phyloP scores from a whole-genome alignment of 306 rosid species.

The Urtica urens region DNA sequence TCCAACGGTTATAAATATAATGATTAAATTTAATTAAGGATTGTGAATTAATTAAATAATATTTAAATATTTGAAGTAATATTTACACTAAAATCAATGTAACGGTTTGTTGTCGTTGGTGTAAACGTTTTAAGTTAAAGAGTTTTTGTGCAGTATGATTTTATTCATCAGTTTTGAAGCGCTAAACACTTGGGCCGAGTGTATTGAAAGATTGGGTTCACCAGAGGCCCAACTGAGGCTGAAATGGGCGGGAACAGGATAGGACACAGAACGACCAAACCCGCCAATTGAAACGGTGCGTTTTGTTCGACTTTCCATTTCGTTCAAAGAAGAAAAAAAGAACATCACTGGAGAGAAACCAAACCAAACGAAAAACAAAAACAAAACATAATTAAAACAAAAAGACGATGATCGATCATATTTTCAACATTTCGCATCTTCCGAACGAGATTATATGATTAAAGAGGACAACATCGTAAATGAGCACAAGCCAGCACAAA shows the following conservation, averaged over 20 bases:
- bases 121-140: too few species aligned
- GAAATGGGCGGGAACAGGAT: background rate
- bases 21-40: too few species aligned
- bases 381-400: background rate
- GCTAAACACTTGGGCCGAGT: too few species aligned
- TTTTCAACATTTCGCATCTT: background rate
- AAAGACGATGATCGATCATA: background rate
- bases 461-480: slow-evolving; percentile 5
- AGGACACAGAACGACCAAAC: background rate
- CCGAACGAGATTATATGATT: background rate
- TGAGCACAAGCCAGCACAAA: background rate
- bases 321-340: background rate
- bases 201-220: too few species aligned
- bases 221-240: too few species aligned
- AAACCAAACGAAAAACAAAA: background rate
- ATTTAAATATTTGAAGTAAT: too few species aligned
- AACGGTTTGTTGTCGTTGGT: too few species aligned
- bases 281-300: background rate
- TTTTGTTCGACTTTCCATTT: background rate
- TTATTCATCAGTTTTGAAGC: too few species aligned
- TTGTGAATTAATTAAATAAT: too few species aligned
- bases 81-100: too few species aligned
- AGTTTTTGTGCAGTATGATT: too few species aligned
- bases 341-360: background rate
- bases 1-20: too few species aligned